Evolutionary conservation across 225 moss, liverwort and hornwort genomes (phyloP), one percentile per base, ranked within the genome.

Genomic region (Climacium dendroides): DNA sequence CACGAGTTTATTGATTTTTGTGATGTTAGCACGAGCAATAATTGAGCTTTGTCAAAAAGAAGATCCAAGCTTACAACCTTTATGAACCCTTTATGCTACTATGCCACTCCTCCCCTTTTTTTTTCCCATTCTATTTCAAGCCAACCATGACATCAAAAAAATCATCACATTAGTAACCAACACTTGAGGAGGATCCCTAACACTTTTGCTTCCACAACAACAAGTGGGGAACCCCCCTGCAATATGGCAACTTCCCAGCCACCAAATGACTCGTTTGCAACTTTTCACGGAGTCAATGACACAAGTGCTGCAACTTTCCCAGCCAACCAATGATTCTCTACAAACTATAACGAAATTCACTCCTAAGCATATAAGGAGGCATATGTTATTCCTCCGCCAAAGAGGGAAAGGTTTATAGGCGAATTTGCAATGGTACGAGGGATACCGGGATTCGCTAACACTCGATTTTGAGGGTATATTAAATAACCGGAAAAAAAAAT

Each of bases 321-420:
- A 19, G 4, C 19, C 11, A 74, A 17, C 48, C 11, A 74, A 74
- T 73, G 47, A 74, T 32, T 73, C 30, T 48, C 32, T 74, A 18
- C 8, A 43, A 9, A 19, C 11, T 30, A 47, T 29, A 73, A 30
- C 30, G 47, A 30, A 47, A 1, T 18, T 47, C 6, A 47, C 1
- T 30, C 4, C 17, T 0, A 71, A 0, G 3, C 18, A 18, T 72
- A 45, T 6, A 6, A 0, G 17, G 3, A 72, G 6, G 17, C 45
- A 45, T 10, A 45, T 15, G 29, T 45, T 15, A 72, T 45, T 6
- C 19, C 10, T 47, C 47, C 3, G 18, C 10, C 2, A 29, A 17
- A 48, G 15, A 10, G 19, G 2, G 4, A 7, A 16, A 73, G 28
- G 11, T 30, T 30, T 72, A 71, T 9, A 9, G 13, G 50, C 5